Evolutionary conservation across 768 basidiomycete genomes (phyloP), one percentile per base, ranked within the genome.

Genomic region (Pseudohyphozyma bogoriensis): DNA sequence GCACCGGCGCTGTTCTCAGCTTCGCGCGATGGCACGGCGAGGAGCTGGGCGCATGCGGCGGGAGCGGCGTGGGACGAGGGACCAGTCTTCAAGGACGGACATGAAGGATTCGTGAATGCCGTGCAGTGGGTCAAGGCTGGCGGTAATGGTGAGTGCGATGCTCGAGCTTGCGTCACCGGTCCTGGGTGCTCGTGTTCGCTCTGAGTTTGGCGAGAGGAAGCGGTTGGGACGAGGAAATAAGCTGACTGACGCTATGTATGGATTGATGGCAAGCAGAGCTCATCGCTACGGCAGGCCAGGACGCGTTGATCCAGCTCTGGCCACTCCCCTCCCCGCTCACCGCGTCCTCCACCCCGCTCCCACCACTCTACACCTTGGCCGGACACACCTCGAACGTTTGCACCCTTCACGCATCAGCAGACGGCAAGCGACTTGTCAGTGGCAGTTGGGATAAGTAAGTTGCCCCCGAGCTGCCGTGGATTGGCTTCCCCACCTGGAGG

Each of bases 401-500:
- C 73, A 80, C 87, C 26, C 77, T 99, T 58, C 80, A 88, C 69
- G 81, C 83, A 6, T 81, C 82, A 13, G 74, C 80, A 12, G 79
- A 79, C 51, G 88, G 89, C 20, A 62, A 56, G 47, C 78, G 81
- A 52, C 84, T 97, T 62, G 83, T 95, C 59, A 92, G 89, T 11
- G 95, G 95, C 24, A 93, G 89, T 45, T 99, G 95, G 95, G 95
- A 97, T 76, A 86, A 81, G 93, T 93, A 57, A 65, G 76, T 68
- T 37, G 22, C 7, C 26, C 32, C 29, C 11, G 15, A 29, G 29
- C 16, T 16, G 6, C 11, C n/a, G n/a, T n/a, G n/a, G n/a, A n/a
- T n/a, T n/a, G n/a, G n/a, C n/a, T n/a, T n/a, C n/a, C n/a, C n/a
- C n/a, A n/a, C n/a, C n/a, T n/a, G n/a, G n/a, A n/a, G n/a, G n/a